These are phyloP conservation scores for Colletotrichum cereale DNA, from an alignment of 2,329 filamentous ascomycete genomes.

Conservation along the genomic window DNA sequence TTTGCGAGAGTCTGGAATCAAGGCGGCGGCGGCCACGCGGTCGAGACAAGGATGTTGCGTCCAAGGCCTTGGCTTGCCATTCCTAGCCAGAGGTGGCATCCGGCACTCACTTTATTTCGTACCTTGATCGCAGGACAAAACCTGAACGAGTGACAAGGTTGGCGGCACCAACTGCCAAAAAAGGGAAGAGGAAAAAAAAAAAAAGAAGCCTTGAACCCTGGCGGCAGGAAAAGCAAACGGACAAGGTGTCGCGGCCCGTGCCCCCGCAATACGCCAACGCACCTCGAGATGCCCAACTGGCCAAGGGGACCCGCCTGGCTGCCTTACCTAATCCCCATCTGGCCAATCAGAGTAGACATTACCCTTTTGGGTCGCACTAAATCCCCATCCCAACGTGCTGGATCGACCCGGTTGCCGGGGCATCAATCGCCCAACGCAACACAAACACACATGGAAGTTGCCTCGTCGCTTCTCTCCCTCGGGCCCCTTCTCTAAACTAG, in stretches of 20 bases:
- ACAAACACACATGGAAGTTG: constrained; percentile 32
- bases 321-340: constrained; percentile 12
- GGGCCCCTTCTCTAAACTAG: background rate
- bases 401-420: constrained; percentile 42
- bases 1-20: background rate
- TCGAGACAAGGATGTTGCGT: background rate
- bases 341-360: constrained; percentile 5
- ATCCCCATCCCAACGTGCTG: constrained; percentile 37
- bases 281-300: background rate
- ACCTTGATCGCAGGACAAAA: background rate
- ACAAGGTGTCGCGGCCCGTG: constrained; percentile 22
- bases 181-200: background rate
- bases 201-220: constrained; percentile 12
- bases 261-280: constrained; percentile 28
- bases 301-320: background rate
- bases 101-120: background rate
- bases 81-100: background rate
- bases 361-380: constrained; percentile 15
- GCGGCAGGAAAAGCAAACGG: constrained; percentile 2
- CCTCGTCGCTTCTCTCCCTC: constrained; percentile 12
- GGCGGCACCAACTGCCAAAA: background rate
- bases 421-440: constrained; percentile 42
- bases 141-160: background rate
- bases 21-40: constrained; percentile 2
- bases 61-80: background rate